Conservation (phyloP, 1,284 basidiomycete species). For the Xerocomus alliaceus region DNA sequence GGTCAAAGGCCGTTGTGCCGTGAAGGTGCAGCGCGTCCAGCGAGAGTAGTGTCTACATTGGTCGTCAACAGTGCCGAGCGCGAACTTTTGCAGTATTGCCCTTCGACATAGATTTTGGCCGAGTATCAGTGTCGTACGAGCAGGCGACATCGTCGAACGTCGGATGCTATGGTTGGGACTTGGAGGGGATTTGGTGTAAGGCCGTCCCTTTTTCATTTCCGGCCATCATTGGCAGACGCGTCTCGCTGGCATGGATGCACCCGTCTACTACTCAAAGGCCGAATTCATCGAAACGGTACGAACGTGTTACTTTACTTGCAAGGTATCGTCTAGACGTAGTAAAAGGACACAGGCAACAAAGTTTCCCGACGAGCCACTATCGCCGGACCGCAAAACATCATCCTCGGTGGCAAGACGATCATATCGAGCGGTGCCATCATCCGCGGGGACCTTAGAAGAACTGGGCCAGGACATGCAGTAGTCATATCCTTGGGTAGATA, state of each 20-base stretch:
- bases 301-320: background rate
- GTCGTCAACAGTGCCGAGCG: background rate
- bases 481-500: conserved; percentile 93
- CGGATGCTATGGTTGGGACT: too few relatives aligned
- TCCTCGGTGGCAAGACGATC: conserved; percentile 96
- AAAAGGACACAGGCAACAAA: conserved; percentile 85
- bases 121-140: conserved; percentile 10
- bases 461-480: conserved; percentile 87
- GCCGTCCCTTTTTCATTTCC: conserved; percentile 1
- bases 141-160: conserved; percentile 15
- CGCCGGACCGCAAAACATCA: conserved; percentile 94
- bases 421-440: conserved; percentile 90
- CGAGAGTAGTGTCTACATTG: conserved; percentile 16
- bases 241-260: conserved; percentile 58
- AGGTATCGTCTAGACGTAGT: conserved; percentile 7
- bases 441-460: conserved; percentile 85
- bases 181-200: too few relatives aligned
- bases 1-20: conserved; percentile 5
- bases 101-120: conserved; percentile 24
- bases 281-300: conserved; percentile 85
- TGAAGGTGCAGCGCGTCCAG: background rate
- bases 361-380: conserved; percentile 94
- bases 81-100: conserved; percentile 8
- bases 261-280: conserved; percentile 75
- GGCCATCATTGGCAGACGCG: conserved; percentile 14